Evolutionary conservation across 2,329 filamentous ascomycete species (phyloP).

Genomic region (Boeremia lycopersici): DNA sequence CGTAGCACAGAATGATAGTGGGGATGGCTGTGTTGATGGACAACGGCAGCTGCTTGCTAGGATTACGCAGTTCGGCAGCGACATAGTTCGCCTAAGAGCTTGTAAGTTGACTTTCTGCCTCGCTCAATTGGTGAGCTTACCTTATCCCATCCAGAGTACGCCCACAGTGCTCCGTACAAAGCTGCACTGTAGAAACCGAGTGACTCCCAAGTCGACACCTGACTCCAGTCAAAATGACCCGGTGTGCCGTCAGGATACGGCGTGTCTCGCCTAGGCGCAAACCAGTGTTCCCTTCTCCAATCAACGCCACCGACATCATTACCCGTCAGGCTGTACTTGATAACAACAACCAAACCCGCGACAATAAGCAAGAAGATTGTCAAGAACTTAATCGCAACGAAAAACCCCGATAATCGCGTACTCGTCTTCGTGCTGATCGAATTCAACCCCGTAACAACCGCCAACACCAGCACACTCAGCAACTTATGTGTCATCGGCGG

Average conservation of each 20-base stretch:
- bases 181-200: conserved; percentile 65
- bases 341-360: conserved; percentile 42
- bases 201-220: conserved; percentile 61
- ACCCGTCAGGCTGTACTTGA: conserved; percentile 29
- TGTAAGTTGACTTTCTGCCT: neutral
- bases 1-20: conserved; percentile 65
- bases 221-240: conserved; percentile 39
- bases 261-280: conserved; percentile 34
- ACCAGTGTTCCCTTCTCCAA: conserved; percentile 44
- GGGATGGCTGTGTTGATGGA: conserved; percentile 68
- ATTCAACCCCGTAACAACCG: conserved; percentile 49
- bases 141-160: conserved; percentile 49
- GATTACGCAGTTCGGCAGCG: conserved; percentile 43
- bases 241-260: conserved; percentile 34
- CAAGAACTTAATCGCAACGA: conserved; percentile 45
- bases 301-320: conserved; percentile 42
- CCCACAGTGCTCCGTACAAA: conserved; percentile 53
- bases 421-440: conserved; percentile 53
- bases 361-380: conserved; percentile 45
- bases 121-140: conserved; percentile 21
- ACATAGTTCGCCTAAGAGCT: conserved; percentile 45
- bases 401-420: conserved; percentile 48
- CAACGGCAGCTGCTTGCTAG: conserved; percentile 57
- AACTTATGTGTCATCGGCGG: conserved; percentile 51
- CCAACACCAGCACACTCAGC: conserved; percentile 47